phyloP scores from a whole-genome alignment of 495 filamentous ascomycete species.

The Hypomontagnella submonticulosa region DNA sequence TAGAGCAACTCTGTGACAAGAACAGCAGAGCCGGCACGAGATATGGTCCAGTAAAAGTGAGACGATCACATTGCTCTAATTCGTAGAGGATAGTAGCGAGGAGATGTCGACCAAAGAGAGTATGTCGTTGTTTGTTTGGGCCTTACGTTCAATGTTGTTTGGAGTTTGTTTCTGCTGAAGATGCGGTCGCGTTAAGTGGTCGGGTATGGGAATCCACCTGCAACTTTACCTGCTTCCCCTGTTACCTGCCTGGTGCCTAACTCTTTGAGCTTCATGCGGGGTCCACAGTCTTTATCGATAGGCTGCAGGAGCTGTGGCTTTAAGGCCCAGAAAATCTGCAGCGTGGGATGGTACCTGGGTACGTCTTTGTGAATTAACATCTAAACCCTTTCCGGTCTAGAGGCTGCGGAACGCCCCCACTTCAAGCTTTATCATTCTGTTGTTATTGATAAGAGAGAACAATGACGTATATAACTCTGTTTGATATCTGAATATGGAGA shows the following conservation, averaged over 20 bases:
- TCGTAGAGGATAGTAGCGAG: not conserved
- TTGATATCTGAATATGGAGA: conserved; percentile 26
- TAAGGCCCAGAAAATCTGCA: no score
- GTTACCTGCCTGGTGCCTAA: no score
- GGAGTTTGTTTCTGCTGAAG: conserved; percentile 22
- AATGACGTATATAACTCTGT: conserved; percentile 37
- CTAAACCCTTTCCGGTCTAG: conserved; percentile 24
- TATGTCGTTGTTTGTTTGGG: conserved; percentile 32
- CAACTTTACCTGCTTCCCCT: not conserved
- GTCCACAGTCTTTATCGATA: conserved; percentile 22
- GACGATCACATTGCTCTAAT: conserved; percentile 17
- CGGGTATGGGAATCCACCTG: conserved; percentile 5
- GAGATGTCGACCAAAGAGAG: not conserved
- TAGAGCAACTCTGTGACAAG: not conserved
- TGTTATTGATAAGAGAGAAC: conserved; percentile 31
- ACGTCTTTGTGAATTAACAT: not conserved
- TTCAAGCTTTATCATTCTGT: not conserved
- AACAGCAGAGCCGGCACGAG: conserved; percentile 16
- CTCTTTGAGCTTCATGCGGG: conserved; percentile 25
- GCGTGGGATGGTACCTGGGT: not conserved
- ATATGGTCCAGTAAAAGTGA: not conserved
- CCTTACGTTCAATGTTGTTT: not conserved
- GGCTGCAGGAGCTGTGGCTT: not conserved
- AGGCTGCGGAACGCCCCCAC: conserved; percentile 20
- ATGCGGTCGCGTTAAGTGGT: conserved; percentile 37